Evolutionary conservation across 1,139 yeast genomes (phyloP), one percentile per base, ranked within the genome.

Genomic region (Scheffersomyces titani): DNA sequence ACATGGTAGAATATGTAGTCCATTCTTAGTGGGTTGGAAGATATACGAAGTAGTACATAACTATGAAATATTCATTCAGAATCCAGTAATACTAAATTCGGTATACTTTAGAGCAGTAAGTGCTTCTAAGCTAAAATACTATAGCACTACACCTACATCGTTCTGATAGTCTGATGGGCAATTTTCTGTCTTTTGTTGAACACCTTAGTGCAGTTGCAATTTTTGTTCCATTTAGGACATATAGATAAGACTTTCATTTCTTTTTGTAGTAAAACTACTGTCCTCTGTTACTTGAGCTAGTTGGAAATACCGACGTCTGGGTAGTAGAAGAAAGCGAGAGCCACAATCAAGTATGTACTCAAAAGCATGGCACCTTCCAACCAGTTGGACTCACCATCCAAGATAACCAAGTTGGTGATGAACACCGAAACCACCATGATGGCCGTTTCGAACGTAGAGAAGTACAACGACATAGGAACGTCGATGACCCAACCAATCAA

Each of bases 331-430:
- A 94, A 93, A 0, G 98, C 94, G 65, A 94, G 79, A 3, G 97
- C 97, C 55, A 92, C 87, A 57, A 96, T 88, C 57, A 88, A 73
- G 70, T 96, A 96, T 56, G 97, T 90, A 57, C 96, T 87, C 58
- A 94, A 73, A 63, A 96, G 80, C 96, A 94, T 88, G 51, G 88
- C 92, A 56, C 99, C 99, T 77, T 94, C 99, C 57, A 94, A 83
- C 97, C 98, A 94, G 73, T 94, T 94, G 62, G 94, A 87, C 72
- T 92, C 97, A 57, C 99, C 99, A 72, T 94, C 99, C 60, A 89
- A 81, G 61, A 94, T 88, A 65, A 93, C 84, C 73, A 91, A 89
- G 70, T 93, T 93, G 54, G 96, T 86, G 60, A 96, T 87, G 71
- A 92, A 89, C 62, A 94, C 96, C 24, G 97, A 85, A 48, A 92